Evolutionary conservation across 441 rosid species (phyloP), one percentile per base, ranked within the genome.

Genomic region (Geranium incanum): DNA sequence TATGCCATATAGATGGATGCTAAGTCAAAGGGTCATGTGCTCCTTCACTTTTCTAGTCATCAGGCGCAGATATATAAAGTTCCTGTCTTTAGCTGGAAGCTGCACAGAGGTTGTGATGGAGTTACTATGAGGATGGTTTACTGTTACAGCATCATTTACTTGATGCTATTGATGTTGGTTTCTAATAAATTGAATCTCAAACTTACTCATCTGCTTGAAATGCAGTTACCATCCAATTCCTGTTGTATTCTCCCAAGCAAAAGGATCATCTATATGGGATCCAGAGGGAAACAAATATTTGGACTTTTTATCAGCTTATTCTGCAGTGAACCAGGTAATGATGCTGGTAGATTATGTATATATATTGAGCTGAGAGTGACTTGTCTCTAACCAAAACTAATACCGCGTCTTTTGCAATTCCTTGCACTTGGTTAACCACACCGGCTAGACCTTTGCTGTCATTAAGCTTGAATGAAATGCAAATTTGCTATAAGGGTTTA

Each of bases 211-310:
- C 69, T 70, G 72, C 37, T 76, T 60, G 13, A 66, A 72, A 59
- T 83, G 75, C 78, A 94, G 98, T 80, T 94, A 94, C 81, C 98
- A 94, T 75, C 98, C 98, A 41, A 84, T 94, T 72, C 98, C 98
- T 0, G 79, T 94, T 78, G 98, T 94, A 71, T 94, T 94, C 81
- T 86, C 97, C 78, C 91, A 87, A 52, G 98, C 86, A 3, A 89
- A 82, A 68, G 97, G 98, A 62, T 86, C 95, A 28, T 77, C 83
- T 12, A 75, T 94, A 71, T 88, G 88, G 91, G 98, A 94, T 72
- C 98, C 97, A 36, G 97, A 94, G 74, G 98, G 97, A 39, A 94
- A 90, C 66, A 85, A 84, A 77, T 94, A 94, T 77, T 79, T 94
- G 21, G 98, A 92, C 84, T 94, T 94, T 82, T 90, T 94, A 67